Evolutionary conservation across 1,139 yeast genomes (phyloP).

Genomic region (Taphrina sp.): DNA sequence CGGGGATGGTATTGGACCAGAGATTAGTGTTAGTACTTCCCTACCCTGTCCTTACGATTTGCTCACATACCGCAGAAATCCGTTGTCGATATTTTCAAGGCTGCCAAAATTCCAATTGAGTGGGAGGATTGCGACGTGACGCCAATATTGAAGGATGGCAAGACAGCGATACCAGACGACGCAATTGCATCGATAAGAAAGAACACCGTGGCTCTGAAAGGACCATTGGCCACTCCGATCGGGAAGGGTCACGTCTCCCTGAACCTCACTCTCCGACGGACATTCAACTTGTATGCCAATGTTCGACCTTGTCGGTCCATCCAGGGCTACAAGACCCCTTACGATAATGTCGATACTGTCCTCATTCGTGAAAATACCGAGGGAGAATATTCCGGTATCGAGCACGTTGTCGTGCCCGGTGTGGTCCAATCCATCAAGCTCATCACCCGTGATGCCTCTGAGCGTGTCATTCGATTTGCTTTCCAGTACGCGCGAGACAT

Average conservation of each 20-base stretch:
- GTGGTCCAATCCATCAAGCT: constrained; percentile 97
- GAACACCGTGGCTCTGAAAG: constrained; percentile 92
- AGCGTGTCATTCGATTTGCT: constrained; percentile 93
- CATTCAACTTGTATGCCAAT: constrained; percentile 87
- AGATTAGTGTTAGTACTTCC: constrained; percentile 57
- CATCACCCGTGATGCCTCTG: constrained; percentile 93
- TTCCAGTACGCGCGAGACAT: constrained; percentile 91
- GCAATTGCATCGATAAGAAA: constrained; percentile 91
- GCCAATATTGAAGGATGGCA: constrained; percentile 86
- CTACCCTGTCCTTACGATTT: neutral
- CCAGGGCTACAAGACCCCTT: constrained; percentile 91
- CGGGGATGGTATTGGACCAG: constrained; percentile 96
- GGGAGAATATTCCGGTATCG: constrained; percentile 99
- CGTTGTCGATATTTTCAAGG: constrained; percentile 40
- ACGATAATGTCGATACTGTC: constrained; percentile 90
- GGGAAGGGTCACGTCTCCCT: constrained; percentile 98
- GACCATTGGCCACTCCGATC: constrained; percentile 96
- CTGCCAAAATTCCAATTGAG: constrained; percentile 82
- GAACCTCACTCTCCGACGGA: constrained; percentile 95
- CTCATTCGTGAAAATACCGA: constrained; percentile 98
- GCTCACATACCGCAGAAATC: constrained; percentile 27
- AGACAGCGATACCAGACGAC: constrained; percentile 87
- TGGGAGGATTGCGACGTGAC: constrained; percentile 98
- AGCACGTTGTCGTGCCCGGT: constrained; percentile 96
- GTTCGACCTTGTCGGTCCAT: constrained; percentile 96